Conservation (phyloP, 345 rosid genomes). For the Boechera retrofracta region DNA sequence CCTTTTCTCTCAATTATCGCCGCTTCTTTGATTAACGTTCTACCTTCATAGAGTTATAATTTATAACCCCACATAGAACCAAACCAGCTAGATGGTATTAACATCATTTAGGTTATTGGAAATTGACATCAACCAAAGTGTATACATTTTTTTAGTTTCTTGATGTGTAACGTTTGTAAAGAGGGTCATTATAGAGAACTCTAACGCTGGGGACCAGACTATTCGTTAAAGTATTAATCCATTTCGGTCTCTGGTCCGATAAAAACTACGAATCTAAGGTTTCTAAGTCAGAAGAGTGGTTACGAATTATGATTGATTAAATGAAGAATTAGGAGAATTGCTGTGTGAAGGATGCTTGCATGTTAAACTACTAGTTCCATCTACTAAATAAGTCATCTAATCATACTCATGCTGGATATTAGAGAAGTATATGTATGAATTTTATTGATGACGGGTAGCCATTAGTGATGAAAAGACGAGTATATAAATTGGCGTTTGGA, state of each 20-base stretch:
- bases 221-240: neutral
- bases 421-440: conserved; percentile 15
- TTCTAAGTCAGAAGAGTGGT: neutral
- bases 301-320: neutral
- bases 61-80: conserved; percentile 38
- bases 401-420: conserved; percentile 15
- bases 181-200: neutral
- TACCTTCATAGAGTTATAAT: conserved; percentile 30
- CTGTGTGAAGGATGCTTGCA: neutral
- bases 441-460: conserved; percentile 14
- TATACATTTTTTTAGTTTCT: neutral
- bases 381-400: neutral
- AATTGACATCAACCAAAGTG: conserved; percentile 42
- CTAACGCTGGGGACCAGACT: neutral
- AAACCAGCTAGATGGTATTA: conserved; percentile 31
- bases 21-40: conserved; percentile 30
- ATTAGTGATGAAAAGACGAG: conserved; percentile 32
- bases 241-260: neutral
- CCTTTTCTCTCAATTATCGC: conserved; percentile 41
- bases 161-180: conserved; percentile 21
- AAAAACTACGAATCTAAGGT: neutral
- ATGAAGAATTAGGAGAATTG: conserved; percentile 3
- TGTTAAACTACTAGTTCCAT: conserved; percentile 3
- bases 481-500: conserved; percentile 22
- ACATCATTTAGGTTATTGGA: conserved; percentile 35